Base-by-base conservation (phyloP, 2,329 filamentous ascomycete species). In the Sporothrix humicola region DNA sequence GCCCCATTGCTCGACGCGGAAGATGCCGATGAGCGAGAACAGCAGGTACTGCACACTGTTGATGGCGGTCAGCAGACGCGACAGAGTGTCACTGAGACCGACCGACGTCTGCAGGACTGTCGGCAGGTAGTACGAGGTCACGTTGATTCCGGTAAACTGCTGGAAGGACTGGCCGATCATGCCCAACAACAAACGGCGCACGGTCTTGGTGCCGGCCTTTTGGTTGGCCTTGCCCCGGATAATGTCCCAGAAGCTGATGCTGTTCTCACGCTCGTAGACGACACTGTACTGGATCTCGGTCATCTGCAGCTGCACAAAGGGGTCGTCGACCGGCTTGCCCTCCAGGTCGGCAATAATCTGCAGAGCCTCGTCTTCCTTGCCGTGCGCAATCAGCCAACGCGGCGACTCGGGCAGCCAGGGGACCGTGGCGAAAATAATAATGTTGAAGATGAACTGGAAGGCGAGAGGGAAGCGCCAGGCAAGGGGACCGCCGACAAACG, bases 391-490 rank as follows among this genome's bases (percentile, higher is more conserved):
- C 7, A 86, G 79, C 84, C 84, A 86, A 69, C 84, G 79, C 1
- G 84, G 84, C 3, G 82, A 84, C 78, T 90, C 88, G n/a, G 88
- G 88, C 4, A 89, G 79, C 72, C 82, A 81, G 79, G 87, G 82
- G 69, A 89, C 84, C 65, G 86, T 84, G 1, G 79, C 74, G 15
- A 91, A 80, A 68, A 91, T 88, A 74, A 90, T 84, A 7, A 90
- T 13, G 37, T 88, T 88, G 78, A 91, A 91, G 31, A 87, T 76
- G 42, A 90, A 84, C 76, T 88, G 86, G 78, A 89, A 86, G 2
- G 84, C 86, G n/a, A 91, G 82, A 0, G 90, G 89, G 78, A 91
- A 90, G 2, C 89, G 84, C 90, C 89, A 89, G 0, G 84, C 81
- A 42, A 87, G 82, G 13, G 84, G 84, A 68, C 82, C 82, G 1